Evolutionary conservation across 805 yeast species (phyloP).

Genomic region (Candida loeiensis): DNA sequence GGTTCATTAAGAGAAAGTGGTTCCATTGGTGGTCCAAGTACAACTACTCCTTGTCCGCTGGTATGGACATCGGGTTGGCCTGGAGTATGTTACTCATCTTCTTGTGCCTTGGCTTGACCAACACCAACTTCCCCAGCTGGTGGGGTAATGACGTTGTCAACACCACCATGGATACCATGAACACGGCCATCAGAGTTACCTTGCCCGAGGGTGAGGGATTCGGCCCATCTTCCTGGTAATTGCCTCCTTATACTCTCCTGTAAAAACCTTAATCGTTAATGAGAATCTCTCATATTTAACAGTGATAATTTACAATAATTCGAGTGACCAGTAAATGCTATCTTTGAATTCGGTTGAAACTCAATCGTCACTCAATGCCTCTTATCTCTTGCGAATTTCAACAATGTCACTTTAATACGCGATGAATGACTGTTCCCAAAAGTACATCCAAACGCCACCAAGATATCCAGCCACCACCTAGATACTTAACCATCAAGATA

Average conservation of each 20-base stretch:
- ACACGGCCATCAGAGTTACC: conserved; percentile 25
- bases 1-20: conserved; percentile 37
- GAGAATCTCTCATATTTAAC: too few species aligned
- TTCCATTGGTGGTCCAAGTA: conserved; percentile 46
- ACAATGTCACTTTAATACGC: too few species aligned
- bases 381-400: too few species aligned
- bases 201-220: conserved; percentile 42
- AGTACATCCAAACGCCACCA: too few species aligned
- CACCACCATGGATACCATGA: conserved; percentile 37
- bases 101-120: conserved; percentile 18
- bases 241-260: not conserved
- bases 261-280: not conserved
- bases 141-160: conserved; percentile 60
- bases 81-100: conserved; percentile 25
- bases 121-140: conserved; percentile 43
- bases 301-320: too few species aligned
- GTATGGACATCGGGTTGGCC: conserved; percentile 43
- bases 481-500: too few species aligned
- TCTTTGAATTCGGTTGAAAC: too few species aligned
- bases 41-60: conserved; percentile 44
- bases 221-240: conserved; percentile 50
- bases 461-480: too few species aligned
- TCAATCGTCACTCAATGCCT: too few species aligned
- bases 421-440: too few species aligned
- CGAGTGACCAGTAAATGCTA: too few species aligned